Evolutionary conservation across 2,329 filamentous ascomycete species (phyloP).

Genomic region (Aspergillus ochraceus): DNA sequence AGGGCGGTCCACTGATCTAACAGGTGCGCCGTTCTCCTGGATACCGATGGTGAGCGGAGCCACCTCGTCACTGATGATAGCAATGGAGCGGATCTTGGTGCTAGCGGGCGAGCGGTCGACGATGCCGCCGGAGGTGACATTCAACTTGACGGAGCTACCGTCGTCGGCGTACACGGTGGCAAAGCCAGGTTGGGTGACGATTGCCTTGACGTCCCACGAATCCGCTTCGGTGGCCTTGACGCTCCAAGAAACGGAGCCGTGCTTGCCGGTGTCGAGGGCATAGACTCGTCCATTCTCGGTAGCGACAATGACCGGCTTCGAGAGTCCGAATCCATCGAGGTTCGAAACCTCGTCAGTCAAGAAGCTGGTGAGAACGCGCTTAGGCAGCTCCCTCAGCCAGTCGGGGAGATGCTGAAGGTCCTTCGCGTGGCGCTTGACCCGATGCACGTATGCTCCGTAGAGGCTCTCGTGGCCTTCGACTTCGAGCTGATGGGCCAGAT

Average conservation of each 20-base stretch:
- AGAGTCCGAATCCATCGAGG: conserved; percentile 72
- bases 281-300: conserved; percentile 78
- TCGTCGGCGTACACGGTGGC: conserved; percentile 61
- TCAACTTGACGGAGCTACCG: conserved; percentile 60
- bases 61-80: conserved; percentile 27
- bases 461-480: conserved; percentile 83
- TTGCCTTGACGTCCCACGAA: conserved; percentile 66
- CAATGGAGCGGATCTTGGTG: conserved; percentile 32
- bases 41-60: conserved; percentile 32
- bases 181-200: conserved; percentile 62
- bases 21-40: conserved; percentile 35
- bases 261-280: conserved; percentile 73
- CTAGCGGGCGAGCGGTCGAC: conserved; percentile 31
- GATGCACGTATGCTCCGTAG: conserved; percentile 80
- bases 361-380: conserved; percentile 65
- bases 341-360: conserved; percentile 56
- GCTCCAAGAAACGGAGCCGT: conserved; percentile 76
- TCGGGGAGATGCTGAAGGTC: conserved; percentile 73
- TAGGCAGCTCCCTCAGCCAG: conserved; percentile 69
- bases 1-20: conserved; percentile 30
- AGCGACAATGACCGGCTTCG: conserved; percentile 78
- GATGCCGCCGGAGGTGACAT: conserved; percentile 45
- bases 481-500: conserved; percentile 76
- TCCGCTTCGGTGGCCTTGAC: conserved; percentile 62
- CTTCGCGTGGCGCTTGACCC: conserved; percentile 75